These are phyloP conservation scores for Erysimum pusillum DNA, from an alignment of 441 rosid species.

Conservation along the genomic window DNA sequence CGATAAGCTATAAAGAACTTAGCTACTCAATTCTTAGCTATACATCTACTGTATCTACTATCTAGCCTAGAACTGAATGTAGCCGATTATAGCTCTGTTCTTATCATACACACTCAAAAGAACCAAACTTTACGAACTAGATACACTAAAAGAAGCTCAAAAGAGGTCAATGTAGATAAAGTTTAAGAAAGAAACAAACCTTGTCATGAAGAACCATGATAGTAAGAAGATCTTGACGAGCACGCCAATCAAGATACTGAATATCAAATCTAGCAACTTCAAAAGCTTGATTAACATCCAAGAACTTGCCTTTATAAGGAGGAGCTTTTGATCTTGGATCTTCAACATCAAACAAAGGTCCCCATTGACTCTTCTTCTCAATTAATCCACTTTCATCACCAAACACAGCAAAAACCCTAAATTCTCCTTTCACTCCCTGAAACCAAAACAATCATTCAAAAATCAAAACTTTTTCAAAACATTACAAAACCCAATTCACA, in stretches of 20 bases:
- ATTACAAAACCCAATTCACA: not conserved
- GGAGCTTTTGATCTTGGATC: slow-evolving; percentile 94
- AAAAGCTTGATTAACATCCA: slow-evolving; percentile 86
- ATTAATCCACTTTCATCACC: slow-evolving; percentile 72
- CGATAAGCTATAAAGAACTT: not conserved
- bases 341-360: slow-evolving; percentile 82
- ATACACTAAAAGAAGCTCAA: not conserved
- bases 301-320: slow-evolving; percentile 78
- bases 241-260: slow-evolving; percentile 93
- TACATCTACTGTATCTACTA: not conserved
- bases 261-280: slow-evolving; percentile 93
- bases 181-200: slow-evolving; percentile 51
- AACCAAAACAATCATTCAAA: slow-evolving; percentile 26
- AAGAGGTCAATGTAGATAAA: slow-evolving; percentile 27
- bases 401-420: slow-evolving; percentile 77
- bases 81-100: not conserved
- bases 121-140: not conserved
- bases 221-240: slow-evolving; percentile 90
- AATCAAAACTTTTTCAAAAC: too few relatives aligned
- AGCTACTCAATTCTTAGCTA: not conserved
- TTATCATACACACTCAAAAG: not conserved
- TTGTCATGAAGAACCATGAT: slow-evolving; percentile 93
- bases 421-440: slow-evolving; percentile 70
- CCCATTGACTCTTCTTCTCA: slow-evolving; percentile 82
- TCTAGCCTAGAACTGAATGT: slow-evolving; percentile 12